Evolutionary conservation across 495 filamentous ascomycete species (phyloP).

Genomic region (Xylaria flabelliformis): DNA sequence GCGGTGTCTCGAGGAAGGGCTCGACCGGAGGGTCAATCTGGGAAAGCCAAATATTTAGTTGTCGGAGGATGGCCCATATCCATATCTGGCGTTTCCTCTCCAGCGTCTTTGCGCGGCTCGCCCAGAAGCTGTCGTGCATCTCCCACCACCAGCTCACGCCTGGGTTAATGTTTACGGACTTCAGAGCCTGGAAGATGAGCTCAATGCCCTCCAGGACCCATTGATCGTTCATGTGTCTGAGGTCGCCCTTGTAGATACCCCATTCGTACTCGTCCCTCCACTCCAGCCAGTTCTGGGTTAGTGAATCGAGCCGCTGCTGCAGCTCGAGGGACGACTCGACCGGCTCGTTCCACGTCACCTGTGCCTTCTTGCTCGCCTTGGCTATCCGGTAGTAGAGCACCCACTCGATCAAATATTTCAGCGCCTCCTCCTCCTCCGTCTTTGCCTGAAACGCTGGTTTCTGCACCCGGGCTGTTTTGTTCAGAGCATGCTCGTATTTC

Average conservation of each 20-base stretch:
- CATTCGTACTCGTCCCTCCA: not conserved
- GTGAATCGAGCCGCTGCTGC: not conserved
- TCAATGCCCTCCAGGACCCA: not conserved
- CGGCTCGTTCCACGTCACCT: not conserved
- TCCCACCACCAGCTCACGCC: not conserved
- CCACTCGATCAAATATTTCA: not conserved
- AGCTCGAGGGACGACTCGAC: slow-evolving; percentile 2
- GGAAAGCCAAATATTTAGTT: not conserved
- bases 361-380: not conserved
- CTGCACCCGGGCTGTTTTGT: not conserved
- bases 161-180: not conserved
- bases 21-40: not conserved
- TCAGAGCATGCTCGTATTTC: not conserved
- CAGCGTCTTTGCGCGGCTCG: not conserved
- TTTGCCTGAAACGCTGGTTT: not conserved
- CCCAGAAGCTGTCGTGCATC: slow-evolving; percentile 8
- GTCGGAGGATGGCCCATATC: not conserved
- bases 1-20: slow-evolving; percentile 2
- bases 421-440: not conserved
- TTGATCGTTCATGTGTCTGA: not conserved
- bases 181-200: slow-evolving; percentile 6
- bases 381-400: not conserved
- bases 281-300: not conserved
- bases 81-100: slow-evolving; percentile 14
- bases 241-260: not conserved